Evolutionary conservation across 2,329 filamentous ascomycete species (phyloP), one percentile per base, ranked within the genome.

Genomic region (Calonectria pteridis): DNA sequence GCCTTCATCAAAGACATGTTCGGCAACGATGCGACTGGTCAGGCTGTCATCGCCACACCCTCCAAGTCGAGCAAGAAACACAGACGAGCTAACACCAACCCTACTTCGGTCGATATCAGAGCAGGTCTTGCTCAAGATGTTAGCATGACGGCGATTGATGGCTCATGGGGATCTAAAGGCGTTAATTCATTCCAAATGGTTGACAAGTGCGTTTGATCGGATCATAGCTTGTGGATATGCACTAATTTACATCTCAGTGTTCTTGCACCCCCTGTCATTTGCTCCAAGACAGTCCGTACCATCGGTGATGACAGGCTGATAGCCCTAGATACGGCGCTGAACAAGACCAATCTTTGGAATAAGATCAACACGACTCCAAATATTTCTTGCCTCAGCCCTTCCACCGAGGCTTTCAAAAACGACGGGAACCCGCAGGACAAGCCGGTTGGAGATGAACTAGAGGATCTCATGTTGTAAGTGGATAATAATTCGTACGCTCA

Each of bases 381-480:
- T 49, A 74, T 79, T 0, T 78, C 77, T 4, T 79, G 77, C n/a
- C 75, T 79, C 31, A 77, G 74, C 5, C 77, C 77, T 0, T 75
- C 77, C 9, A 77, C 75, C 0, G 18, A 76, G 2, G 77, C 75
- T 3, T 79, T 79, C 26, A 66, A 72, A 46, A 50, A 76, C 0
- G 77, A 75, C 0, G 77, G 77, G 50, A 68, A 75, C 4, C 75
- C 77, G 0, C 74, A 78, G 5, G 31, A 67, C 0, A 53, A 62
- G 4, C 20, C 76, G 2, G 70, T 73, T 1, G 73, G 77, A 13
- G 18, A 55, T 7, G 75, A 77, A 4, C 28, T 79, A 0, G 51
- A 58, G 0, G 67, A 65, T 4, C 65, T 73, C 0, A 23, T 79
- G 3, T 23, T 78, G 77, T 79, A 71, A 62, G 77, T 68, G n/a